Base-by-base conservation (phyloP, 2,329 filamentous ascomycete species). In the Byssothecium circinans region DNA sequence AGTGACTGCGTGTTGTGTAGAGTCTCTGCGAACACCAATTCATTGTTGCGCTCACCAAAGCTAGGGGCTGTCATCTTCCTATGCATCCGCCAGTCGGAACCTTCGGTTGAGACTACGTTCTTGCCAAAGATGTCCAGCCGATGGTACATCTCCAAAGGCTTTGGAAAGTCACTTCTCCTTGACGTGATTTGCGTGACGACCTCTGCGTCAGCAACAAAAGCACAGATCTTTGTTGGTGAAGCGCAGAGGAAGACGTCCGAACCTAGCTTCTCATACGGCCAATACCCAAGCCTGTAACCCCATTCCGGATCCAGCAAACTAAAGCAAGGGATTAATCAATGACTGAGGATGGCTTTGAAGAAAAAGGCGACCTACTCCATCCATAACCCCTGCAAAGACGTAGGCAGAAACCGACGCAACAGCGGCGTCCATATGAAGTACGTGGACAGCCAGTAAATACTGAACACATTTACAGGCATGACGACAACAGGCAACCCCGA, bases 11-110 rank as follows among this genome's bases (percentile, higher is more conserved):
- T 81, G 72, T 91, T 87, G 47, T 76, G 72, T 45, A 87, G 74
- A 1, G 80, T 78, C 64, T 88, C 84, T 8, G 72, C 73, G 68
- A 85, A 89, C 1, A 88, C 83, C 20, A 88, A 67, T 12, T 78
- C 76, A 47, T 88, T 85, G 67, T 89, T 91, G 71, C 80, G 84
- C 73, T 92, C 88, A 47, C 86, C 89, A 69, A 92, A 91, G 3
- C 82, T 82, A 0, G 87, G 83, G 22, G 84, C 81, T 0, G 84
- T 86, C 35, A 85, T 79, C 70, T 87, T 89, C 52, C 88, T 81
- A 66, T 92, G 88, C 69, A 81, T 78, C 25, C 84, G 83, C 88
- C 87, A 92, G 22, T 80, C 70, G 1, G 75, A 64, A 1, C 87
- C 87, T 67, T 91, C 88, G 2, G 85, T 83, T 0, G 82, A 83